Evolutionary conservation across 2,329 filamentous ascomycete species (phyloP).

Genomic region (Alternaria panax): DNA sequence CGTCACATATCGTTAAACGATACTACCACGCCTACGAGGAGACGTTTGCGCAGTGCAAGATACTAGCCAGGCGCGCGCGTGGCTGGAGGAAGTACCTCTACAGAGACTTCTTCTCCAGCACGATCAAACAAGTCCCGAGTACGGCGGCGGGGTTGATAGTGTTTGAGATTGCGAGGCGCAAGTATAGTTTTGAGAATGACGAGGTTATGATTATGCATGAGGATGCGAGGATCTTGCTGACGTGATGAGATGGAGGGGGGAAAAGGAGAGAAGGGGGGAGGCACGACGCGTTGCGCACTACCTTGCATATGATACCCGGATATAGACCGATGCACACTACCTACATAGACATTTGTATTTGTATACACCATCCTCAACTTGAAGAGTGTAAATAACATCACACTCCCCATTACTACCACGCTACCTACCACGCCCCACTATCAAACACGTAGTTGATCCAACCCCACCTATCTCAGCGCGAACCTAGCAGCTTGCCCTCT

Average conservation of each 20-base stretch:
- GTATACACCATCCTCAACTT: not conserved
- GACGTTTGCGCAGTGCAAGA: slow-evolving; percentile 67
- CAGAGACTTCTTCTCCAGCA: slow-evolving; percentile 74
- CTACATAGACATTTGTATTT: not conserved
- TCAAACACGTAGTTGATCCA: no score
- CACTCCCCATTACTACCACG: no score
- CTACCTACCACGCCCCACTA: not conserved
- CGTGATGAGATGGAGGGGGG: slow-evolving; percentile 19
- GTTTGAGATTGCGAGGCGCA: slow-evolving; percentile 77
- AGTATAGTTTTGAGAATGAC: slow-evolving; percentile 72
- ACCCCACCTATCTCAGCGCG: no score
- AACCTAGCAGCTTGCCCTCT: no score
- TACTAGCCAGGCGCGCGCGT: slow-evolving; percentile 65
- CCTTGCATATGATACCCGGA: slow-evolving; percentile 26
- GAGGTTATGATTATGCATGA: slow-evolving; percentile 61
- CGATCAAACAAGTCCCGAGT: slow-evolving; percentile 76
- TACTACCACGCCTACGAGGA: slow-evolving; percentile 77
- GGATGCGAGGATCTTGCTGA: slow-evolving; percentile 74
- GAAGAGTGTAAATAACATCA: no score
- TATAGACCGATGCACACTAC: no score
- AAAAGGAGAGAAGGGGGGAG: no score
- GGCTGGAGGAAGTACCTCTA: slow-evolving; percentile 71
- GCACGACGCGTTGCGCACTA: no score
- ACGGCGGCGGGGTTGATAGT: slow-evolving; percentile 80
- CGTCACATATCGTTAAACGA: slow-evolving; percentile 57